These are phyloP conservation scores for Naganishia sp. DNA, from an alignment of 1,284 basidiomycete species.

Conservation along the genomic window DNA sequence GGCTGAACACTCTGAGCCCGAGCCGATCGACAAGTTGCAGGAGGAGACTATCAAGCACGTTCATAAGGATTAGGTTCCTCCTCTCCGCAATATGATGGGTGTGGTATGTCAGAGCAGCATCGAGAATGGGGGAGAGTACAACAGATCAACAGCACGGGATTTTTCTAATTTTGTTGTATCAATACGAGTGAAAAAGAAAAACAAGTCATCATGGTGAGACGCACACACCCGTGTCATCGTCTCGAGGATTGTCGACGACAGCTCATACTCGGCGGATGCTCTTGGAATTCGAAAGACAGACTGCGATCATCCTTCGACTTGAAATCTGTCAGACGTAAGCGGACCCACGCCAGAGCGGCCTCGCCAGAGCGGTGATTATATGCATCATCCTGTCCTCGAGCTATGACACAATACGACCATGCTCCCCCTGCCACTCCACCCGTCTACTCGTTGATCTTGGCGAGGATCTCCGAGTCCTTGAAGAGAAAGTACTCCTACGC, in stretches of 20 bases:
- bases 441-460: slow-evolving; percentile 88
- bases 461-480: slow-evolving; percentile 93
- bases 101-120: background rate
- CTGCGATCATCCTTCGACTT: too few relatives aligned
- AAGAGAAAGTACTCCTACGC: slow-evolving; percentile 89
- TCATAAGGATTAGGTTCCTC: slow-evolving; percentile 14
- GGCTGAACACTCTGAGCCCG: slow-evolving; percentile 43
- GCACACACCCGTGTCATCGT: background rate
- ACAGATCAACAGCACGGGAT: background rate
- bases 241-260: too few relatives aligned
- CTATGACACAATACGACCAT: background rate
- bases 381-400: background rate
- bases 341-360: background rate
- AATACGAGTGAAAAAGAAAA: slow-evolving; percentile 1
- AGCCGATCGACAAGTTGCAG: slow-evolving; percentile 45
- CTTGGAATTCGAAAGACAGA: too few relatives aligned
- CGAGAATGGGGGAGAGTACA: background rate
- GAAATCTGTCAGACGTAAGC: too few relatives aligned
- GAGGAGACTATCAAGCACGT: slow-evolving; percentile 41
- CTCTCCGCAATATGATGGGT: background rate
- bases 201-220: background rate
- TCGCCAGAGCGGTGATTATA: slow-evolving; percentile 8
- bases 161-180: slow-evolving; percentile 11
- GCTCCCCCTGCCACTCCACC: background rate
- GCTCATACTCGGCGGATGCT: too few relatives aligned